Conservation (phyloP, 352 stramenopile species). For the Thalassiosira exigua region DNA sequence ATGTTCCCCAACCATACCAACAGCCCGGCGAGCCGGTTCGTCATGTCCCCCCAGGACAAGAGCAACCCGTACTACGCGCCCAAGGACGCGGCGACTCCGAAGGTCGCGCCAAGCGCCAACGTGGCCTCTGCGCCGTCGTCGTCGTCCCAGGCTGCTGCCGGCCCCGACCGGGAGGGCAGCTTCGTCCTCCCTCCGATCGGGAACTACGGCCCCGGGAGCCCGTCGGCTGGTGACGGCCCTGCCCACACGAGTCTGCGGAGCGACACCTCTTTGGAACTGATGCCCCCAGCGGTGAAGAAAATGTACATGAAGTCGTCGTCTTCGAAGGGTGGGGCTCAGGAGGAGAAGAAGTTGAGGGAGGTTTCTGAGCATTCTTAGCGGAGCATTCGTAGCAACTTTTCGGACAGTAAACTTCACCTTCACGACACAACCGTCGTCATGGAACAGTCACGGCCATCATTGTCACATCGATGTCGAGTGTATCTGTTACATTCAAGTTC, state of each 20-base stretch:
- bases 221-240: background rate
- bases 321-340: background rate
- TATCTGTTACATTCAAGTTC: too few relatives aligned
- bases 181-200: slow-evolving; percentile 61
- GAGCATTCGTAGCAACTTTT: too few relatives aligned
- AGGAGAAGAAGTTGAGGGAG: slow-evolving; percentile 30
- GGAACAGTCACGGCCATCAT: too few relatives aligned
- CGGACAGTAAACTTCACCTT: too few relatives aligned
- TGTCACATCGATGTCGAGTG: too few relatives aligned
- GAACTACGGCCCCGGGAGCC: slow-evolving; percentile 41
- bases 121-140: slow-evolving; percentile 19
- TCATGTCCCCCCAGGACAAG: slow-evolving; percentile 59
- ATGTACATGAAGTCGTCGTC: slow-evolving; percentile 26
- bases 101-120: slow-evolving; percentile 1
- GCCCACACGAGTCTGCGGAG: slow-evolving; percentile 22
- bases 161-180: slow-evolving; percentile 44
- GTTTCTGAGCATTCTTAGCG: too few relatives aligned
- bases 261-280: slow-evolving; percentile 35
- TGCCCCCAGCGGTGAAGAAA: slow-evolving; percentile 41
- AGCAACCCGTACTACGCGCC: slow-evolving; percentile 48
- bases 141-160: slow-evolving; percentile 31
- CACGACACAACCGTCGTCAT: too few relatives aligned
- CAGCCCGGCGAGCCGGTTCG: slow-evolving; percentile 55
- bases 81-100: background rate
- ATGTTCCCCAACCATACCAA: slow-evolving; percentile 62